Evolutionary conservation across 2,329 filamentous ascomycete genomes (phyloP), one percentile per base, ranked within the genome.

Genomic region (Diaporthe capsici): DNA sequence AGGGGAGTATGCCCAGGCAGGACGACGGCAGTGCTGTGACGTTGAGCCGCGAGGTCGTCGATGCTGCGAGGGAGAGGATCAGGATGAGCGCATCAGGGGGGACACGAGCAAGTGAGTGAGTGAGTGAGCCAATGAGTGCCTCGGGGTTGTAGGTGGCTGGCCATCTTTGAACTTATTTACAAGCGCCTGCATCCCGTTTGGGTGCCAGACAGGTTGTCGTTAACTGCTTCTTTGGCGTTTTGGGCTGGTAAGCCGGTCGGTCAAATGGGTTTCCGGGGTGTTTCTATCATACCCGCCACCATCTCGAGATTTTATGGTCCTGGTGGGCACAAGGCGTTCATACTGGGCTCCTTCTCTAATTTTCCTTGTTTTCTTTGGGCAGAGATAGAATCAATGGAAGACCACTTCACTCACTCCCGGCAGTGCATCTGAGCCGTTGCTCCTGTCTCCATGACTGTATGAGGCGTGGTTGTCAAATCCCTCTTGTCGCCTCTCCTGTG

Each of bases 1-100:
- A 22, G 3, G 72, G 49, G 51, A 20, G 51, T 17, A 71, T 75
- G 73, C 73, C 73, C 3, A 34, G 63, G 60, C 75, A 76, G 34
- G 68, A 75, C 3, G 72, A 72, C 15, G 75, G 67, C 3, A 72
- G 68, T 8, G 72, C 72, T 28, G 53, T 67, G 13, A 44, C 37
- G 17, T 17, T 72, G 10, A 34, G 61, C 42, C 72, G 68, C 2
- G 75, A 72, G 34, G 60, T 70, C 3, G 44, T 72, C 4, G 72
- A 72, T 28, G 60, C 60, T n/a, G 68, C 68, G 12, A 71, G 51
- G 44, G 68, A 63, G 25, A 61, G 61, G 57, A 72, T 72, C 34
- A 37, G 60, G 6, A 75, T 60, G 4, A 42, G 65, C 8, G 58
- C 44, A 22, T 60, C 65, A 12, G 58, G 72, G 13, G 67, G 17